A percentile compares a stretch with the other conserved stretches of the same genome.
Evolutionary conservation across 257 asterid species (phyloP).

Genomic region (Lavandula angustifolia): DNA sequence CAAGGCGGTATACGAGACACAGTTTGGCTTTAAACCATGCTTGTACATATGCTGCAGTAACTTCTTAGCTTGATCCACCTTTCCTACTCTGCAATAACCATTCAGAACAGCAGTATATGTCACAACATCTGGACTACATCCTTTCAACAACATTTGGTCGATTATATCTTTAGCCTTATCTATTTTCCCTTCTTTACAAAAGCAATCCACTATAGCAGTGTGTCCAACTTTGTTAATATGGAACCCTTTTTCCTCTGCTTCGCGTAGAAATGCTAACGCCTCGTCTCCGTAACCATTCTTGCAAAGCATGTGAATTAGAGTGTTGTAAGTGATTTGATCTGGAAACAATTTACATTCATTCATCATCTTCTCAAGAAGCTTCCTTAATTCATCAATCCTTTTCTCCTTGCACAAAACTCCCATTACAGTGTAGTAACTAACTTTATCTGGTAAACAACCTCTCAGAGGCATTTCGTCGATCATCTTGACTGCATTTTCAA

Average conservation of each 20-base stretch:
- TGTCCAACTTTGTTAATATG: constrained; percentile 68
- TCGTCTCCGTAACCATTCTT: constrained; percentile 73
- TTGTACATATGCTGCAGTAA: constrained; percentile 80
- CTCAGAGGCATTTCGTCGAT: constrained; percentile 67
- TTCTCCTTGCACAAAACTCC: constrained; percentile 65
- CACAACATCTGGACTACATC: constrained; percentile 86
- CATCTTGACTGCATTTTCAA: constrained; percentile 63
- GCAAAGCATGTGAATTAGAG: constrained; percentile 73
- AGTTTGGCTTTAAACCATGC: constrained; percentile 83
- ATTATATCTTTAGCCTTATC: constrained; percentile 76
- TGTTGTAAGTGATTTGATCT: constrained; percentile 74
- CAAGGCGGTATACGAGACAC: constrained; percentile 75
- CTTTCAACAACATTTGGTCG: constrained; percentile 74
- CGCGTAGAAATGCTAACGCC: constrained; percentile 66
- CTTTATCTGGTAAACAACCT: constrained; percentile 81
- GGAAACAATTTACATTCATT: constrained; percentile 57
- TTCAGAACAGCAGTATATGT: constrained; percentile 80
- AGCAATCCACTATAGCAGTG: constrained; percentile 72
- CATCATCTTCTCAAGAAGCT: constrained; percentile 67
- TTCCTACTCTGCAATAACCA: constrained; percentile 68
- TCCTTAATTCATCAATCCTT: constrained; percentile 61
- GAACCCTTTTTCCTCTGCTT: constrained; percentile 75
- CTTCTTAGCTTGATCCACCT: constrained; percentile 70
- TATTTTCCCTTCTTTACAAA: constrained; percentile 63
- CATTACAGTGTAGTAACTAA: constrained; percentile 75